Evolutionary conservation across 148 eudicot genomes (phyloP).

Genomic region (Rhododendron vialii): DNA sequence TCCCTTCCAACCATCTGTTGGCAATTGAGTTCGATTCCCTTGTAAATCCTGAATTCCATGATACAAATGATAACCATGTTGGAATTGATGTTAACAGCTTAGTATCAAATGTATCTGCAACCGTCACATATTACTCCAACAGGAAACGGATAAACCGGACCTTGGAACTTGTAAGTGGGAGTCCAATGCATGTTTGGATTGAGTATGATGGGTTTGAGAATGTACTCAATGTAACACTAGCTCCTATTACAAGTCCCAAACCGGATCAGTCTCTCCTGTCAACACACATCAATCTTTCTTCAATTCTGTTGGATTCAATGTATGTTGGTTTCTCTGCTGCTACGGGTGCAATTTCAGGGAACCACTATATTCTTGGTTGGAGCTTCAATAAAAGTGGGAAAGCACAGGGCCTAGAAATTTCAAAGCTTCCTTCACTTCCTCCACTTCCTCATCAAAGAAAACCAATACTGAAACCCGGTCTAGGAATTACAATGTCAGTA

Average conservation of each 20-base stretch:
- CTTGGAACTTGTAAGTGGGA: slow-evolving; percentile 24
- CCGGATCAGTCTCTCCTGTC: slow-evolving; percentile 19
- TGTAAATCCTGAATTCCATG: slow-evolving; percentile 18
- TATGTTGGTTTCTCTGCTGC: slow-evolving; percentile 28
- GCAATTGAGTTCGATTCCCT: slow-evolving; percentile 30
- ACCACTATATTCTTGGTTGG: slow-evolving; percentile 26
- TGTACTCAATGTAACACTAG: slow-evolving; percentile 29
- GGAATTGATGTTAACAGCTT: slow-evolving; percentile 37
- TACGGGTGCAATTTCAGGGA: slow-evolving; percentile 8
- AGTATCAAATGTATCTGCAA: slow-evolving; percentile 21
- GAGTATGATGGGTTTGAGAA: slow-evolving; percentile 27
- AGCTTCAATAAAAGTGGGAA: slow-evolving; percentile 21
- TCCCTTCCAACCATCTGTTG: slow-evolving; percentile 17
- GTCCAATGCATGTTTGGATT: slow-evolving; percentile 37
- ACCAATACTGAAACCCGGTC: not conserved
- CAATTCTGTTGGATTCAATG: slow-evolving; percentile 23
- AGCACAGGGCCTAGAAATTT: slow-evolving; percentile 22
- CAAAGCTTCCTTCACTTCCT: slow-evolving; percentile 43
- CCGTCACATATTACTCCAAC: slow-evolving; percentile 29
- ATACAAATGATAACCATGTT: slow-evolving; percentile 31
- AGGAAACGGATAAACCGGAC: slow-evolving; percentile 4
- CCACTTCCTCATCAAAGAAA: not conserved
- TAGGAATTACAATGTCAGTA: not conserved
- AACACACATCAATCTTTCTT: slow-evolving; percentile 18
- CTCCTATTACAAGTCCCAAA: slow-evolving; percentile 22